A percentile compares a stretch with the other conserved stretches of the same genome.
Evolutionary conservation across 768 basidiomycete genomes (phyloP).

Genomic region (Suillus sp.): DNA sequence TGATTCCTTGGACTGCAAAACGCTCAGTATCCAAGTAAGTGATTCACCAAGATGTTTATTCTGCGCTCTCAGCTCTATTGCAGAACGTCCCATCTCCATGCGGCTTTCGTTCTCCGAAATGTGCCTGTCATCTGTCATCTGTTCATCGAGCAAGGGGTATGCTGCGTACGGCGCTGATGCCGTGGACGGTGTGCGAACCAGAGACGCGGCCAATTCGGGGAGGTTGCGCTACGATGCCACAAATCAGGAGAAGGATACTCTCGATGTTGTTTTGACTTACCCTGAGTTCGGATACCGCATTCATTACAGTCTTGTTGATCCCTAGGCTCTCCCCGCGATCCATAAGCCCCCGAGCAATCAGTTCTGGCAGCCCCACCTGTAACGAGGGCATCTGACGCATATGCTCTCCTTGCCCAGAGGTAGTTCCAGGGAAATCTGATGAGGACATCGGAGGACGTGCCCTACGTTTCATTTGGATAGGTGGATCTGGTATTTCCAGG

Average conservation of each 20-base stretch:
- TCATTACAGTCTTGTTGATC: constrained; percentile 83
- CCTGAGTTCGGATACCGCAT: constrained; percentile 74
- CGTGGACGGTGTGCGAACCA: constrained; percentile 54
- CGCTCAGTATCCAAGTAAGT: constrained; percentile 73
- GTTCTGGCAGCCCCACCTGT: constrained; percentile 64
- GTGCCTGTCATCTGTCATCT: constrained; percentile 56
- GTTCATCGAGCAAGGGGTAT: constrained; percentile 67
- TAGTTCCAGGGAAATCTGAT: constrained; percentile 25
- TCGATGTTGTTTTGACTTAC: constrained; percentile 41
- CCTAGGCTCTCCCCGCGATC: constrained; percentile 79
- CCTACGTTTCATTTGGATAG: constrained; percentile 40
- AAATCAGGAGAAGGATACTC: constrained; percentile 14
- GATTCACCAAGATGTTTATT: constrained; percentile 71
- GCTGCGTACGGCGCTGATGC: constrained; percentile 43
- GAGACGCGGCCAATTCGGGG: constrained; percentile 75
- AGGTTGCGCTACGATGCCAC: constrained; percentile 65
- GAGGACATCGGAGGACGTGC: constrained; percentile 28
- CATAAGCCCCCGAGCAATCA: constrained; percentile 69
- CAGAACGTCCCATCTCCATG: constrained; percentile 71
- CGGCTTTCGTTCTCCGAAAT: constrained; percentile 70
- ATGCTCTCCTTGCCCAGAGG: constrained; percentile 27
- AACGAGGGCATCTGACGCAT: constrained; percentile 45
- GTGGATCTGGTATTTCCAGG: constrained; percentile 58
- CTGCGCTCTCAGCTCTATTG: constrained; percentile 50
- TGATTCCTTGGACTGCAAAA: constrained; percentile 56